Percentiles rank a stretch among this genome's conserved stretches.
These are phyloP conservation scores for Penicillium sclerotiorum DNA, from an alignment of 2,329 filamentous ascomycete genomes.

Conservation along the genomic window DNA sequence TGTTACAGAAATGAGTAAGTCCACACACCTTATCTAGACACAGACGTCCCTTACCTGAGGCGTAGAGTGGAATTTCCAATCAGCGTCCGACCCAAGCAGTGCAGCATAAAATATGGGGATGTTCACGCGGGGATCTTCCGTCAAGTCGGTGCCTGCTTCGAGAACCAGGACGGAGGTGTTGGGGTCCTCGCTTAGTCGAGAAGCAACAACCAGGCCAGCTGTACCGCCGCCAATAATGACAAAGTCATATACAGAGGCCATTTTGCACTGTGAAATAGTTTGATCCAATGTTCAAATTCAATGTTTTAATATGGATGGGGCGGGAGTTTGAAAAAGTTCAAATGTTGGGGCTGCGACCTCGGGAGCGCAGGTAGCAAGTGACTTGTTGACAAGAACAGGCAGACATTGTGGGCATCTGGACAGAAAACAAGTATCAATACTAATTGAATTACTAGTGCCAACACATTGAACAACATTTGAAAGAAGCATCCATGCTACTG, in stretches of 20 bases:
- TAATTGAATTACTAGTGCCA: background rate
- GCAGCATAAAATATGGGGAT: background rate
- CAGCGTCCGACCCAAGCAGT: background rate
- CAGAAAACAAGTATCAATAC: background rate
- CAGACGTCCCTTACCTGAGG: background rate
- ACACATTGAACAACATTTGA: background rate
- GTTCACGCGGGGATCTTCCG: background rate
- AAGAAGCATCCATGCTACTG: too few relatives aligned
- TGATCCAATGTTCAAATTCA: background rate
- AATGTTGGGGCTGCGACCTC: background rate
- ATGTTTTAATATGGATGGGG: too few relatives aligned
- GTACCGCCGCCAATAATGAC: constrained; percentile 1
- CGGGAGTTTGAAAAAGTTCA: background rate
- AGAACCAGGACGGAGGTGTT: background rate
- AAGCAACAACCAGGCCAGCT: background rate
- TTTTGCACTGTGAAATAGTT: background rate
- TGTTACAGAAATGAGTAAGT: background rate
- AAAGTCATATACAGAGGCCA: background rate
- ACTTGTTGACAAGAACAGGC: background rate
- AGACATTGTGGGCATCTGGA: background rate
- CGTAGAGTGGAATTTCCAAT: constrained; percentile 1
- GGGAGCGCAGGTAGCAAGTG: background rate
- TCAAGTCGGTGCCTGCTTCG: background rate
- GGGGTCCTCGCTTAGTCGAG: constrained; percentile 3
- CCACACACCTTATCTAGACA: background rate